Percentiles rank a stretch among this genome's conserved stretches.
Evolutionary conservation across 1,284 basidiomycete genomes (phyloP).

Genomic region (Malassezia pachydermatis): DNA sequence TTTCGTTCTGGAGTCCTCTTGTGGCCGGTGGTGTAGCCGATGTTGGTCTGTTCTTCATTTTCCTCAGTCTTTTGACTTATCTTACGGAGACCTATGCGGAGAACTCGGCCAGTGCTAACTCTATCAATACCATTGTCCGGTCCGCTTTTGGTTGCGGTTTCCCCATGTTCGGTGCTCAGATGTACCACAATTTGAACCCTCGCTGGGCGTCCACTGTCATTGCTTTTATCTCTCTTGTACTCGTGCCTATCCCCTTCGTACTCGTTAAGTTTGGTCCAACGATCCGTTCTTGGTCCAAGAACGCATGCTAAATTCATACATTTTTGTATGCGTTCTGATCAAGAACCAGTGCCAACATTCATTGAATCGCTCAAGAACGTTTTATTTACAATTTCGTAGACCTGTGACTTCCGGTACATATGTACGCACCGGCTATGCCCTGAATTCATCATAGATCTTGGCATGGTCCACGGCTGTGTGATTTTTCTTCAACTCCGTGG

Average conservation of each 20-base stretch:
- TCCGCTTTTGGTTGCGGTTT: constrained; percentile 56
- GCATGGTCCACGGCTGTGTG: too few species aligned
- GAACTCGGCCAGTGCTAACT: constrained; percentile 53
- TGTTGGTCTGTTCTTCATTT: constrained; percentile 54
- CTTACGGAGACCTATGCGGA: constrained; percentile 53
- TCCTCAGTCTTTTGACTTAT: constrained; percentile 51
- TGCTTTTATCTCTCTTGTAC: constrained; percentile 59
- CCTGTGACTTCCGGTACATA: too few species aligned
- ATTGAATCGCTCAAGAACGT: too few species aligned
- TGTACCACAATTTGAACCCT: constrained; percentile 57
- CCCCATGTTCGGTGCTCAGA: constrained; percentile 52
- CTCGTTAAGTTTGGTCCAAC: constrained; percentile 51
- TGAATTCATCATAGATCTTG: too few species aligned
- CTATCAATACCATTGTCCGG: constrained; percentile 61
- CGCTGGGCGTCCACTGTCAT: constrained; percentile 66
- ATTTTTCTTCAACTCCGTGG: too few species aligned
- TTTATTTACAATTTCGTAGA: too few species aligned
- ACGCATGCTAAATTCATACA: too few species aligned
- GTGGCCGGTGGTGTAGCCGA: constrained; percentile 51
- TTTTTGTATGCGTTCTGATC: too few species aligned
- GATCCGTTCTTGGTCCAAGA: constrained; percentile 50
- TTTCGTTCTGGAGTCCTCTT: constrained; percentile 51
- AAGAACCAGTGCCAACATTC: too few species aligned
- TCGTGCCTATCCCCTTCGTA: constrained; percentile 60
- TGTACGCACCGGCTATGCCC: too few species aligned